phyloP scores from a whole-genome alignment of 352 stramenopile species.

The Phytophthora sp. region DNA sequence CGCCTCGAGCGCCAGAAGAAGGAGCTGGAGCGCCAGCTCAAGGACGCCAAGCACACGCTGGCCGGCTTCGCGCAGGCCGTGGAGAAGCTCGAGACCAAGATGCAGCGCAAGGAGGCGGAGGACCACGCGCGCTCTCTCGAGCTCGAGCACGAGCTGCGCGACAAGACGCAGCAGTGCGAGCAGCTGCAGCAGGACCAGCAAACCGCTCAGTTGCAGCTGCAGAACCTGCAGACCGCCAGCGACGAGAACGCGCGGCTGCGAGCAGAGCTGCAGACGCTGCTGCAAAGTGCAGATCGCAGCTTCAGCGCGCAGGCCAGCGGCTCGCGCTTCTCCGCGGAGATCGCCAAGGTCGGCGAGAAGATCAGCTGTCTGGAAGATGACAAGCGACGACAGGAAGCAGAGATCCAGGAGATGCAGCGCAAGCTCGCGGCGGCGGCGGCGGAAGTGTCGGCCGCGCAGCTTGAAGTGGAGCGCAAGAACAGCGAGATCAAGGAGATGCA shows the following conservation, averaged over 20 bases:
- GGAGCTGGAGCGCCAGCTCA: slow-evolving; percentile 64
- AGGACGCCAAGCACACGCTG: slow-evolving; percentile 62
- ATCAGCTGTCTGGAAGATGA: slow-evolving; percentile 37
- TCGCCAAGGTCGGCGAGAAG: slow-evolving; percentile 36
- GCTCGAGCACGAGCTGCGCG: slow-evolving; percentile 55
- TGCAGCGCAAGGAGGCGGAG: slow-evolving; percentile 74
- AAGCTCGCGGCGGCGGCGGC: slow-evolving; percentile 33
- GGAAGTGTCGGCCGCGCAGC: slow-evolving; percentile 31
- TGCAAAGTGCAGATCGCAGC: slow-evolving; percentile 4
- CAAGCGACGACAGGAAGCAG: slow-evolving; percentile 33
- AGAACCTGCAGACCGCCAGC: slow-evolving; percentile 50
- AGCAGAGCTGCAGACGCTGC: slow-evolving; percentile 38
- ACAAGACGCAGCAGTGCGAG: slow-evolving; percentile 50
- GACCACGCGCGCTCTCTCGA: slow-evolving; percentile 58
- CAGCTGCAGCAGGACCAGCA: slow-evolving; percentile 38
- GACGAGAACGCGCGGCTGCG: slow-evolving; percentile 50
- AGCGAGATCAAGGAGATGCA: slow-evolving; percentile 57
- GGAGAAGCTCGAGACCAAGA: slow-evolving; percentile 81
- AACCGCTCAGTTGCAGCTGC: slow-evolving; percentile 21
- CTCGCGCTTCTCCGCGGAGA: slow-evolving; percentile 35
- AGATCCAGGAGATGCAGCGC: slow-evolving; percentile 42
- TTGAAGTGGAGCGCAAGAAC: slow-evolving; percentile 54
- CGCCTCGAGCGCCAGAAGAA: slow-evolving; percentile 49
- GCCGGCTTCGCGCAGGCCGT: slow-evolving; percentile 69
- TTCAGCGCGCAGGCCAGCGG: slow-evolving; percentile 7